A percentile compares a stretch with the other conserved stretches of the same genome.
phyloP scores from a whole-genome alignment of 192 early-diverging fungal species.

The Ambispora gerdemannii region DNA sequence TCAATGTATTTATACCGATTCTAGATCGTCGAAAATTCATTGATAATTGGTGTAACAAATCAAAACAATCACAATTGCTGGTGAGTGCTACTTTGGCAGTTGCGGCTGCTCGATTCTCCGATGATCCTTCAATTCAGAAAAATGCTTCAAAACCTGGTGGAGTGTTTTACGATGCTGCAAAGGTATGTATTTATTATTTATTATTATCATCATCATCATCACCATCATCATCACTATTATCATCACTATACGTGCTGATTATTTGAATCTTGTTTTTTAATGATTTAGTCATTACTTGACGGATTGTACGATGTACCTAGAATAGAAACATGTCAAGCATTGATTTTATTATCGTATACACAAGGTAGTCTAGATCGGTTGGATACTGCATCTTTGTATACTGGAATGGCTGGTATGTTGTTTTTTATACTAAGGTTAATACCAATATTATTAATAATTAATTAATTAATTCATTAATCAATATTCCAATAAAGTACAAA shows the following conservation, averaged over 20 bases:
- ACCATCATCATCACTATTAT: too few species aligned
- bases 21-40: constrained; percentile 27
- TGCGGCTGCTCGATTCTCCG: constrained; percentile 19
- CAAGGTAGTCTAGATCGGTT: background rate
- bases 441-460: background rate
- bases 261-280: too few species aligned
- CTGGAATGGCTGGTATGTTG: constrained; percentile 27
- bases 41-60: constrained; percentile 9
- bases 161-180: constrained; percentile 23
- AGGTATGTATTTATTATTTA: constrained; percentile 11
- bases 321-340: constrained; percentile 28
- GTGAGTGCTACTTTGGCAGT: constrained; percentile 14
- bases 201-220: too few species aligned
- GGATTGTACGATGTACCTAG: constrained; percentile 12
- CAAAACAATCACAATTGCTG: constrained; percentile 10
- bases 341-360: constrained; percentile 16
- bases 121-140: constrained; percentile 30
- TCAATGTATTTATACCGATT: constrained; percentile 16
- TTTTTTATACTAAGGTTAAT: too few species aligned
- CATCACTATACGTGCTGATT: too few species aligned
- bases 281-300: constrained; percentile 13
- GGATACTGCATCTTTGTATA: constrained; percentile 21
- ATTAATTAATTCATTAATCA: background rate
- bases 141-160: constrained; percentile 20
- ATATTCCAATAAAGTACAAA: constrained; percentile 11